Evolutionary conservation across 768 basidiomycete species (phyloP), one percentile per base, ranked within the genome.

Genomic region (Auriculariales sp.): DNA sequence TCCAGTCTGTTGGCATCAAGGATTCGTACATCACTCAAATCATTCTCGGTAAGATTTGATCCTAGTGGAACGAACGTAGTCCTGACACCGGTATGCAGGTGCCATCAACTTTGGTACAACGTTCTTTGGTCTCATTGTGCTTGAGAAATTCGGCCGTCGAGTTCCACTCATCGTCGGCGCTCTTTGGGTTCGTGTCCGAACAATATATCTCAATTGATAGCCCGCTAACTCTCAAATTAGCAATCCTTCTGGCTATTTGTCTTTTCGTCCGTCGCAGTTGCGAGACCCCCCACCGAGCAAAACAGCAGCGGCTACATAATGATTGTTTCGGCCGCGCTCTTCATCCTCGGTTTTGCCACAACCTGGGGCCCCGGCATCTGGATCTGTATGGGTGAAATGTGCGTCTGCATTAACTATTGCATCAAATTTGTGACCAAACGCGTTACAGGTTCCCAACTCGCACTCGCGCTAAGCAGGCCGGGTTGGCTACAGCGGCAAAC

Each of bases 301-400:
- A 54, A 67, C 33, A 58, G 54, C 10, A 75, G 81, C 47, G 81
- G 81, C 44, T 73, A 72, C 56, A 63, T 79, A 42, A 75, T 80
- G 75, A 79, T 81, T 49, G 73, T 82, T 56, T 69, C 73, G 28
- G 78, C 81, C 0, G 83, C 78, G 57, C 58, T 85, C 58, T 84
- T 85, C 63, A 83, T 84, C 58, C 62, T 76, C 39, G 82, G 81
- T 5, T 83, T 75, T 56, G 79, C 83, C 3, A 76, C 68, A 66
- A 83, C 82, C 28, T 81, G 78, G 79, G 79, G 73, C 14, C 80
- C 81, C n/a, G 80, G 81, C 44, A 62, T 84, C 32, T 86, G 83
- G 83, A 83, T 86, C 57, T 68, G 85, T 17, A 81, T 80, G 50
- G 83, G 81, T 31, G n/a, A n/a, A n/a, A n/a, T n/a, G n/a, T 44